Conservation (phyloP, 345 rosid genomes). For the Linum lewisii region DNA sequence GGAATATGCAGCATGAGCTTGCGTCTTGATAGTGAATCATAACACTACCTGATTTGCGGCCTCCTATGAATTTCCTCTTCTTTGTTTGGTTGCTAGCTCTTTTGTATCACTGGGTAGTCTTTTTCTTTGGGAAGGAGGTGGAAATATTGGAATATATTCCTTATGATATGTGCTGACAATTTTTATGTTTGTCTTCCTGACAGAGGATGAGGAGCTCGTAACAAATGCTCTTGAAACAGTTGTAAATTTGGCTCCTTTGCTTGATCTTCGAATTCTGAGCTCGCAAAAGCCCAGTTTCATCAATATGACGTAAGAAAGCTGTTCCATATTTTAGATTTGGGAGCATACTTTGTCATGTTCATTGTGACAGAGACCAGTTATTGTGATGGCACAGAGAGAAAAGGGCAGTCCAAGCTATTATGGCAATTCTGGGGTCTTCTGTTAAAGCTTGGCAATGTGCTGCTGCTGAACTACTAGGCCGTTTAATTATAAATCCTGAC, state of each 20-base stretch:
- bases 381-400: slow-evolving; percentile 55
- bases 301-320: slow-evolving; percentile 59
- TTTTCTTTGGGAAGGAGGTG: not conserved
- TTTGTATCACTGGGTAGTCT: not conserved
- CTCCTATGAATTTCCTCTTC: not conserved
- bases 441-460: slow-evolving; percentile 95
- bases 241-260: slow-evolving; percentile 85
- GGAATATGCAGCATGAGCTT: no score
- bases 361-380: slow-evolving; percentile 11
- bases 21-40: not conserved
- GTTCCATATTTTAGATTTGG: slow-evolving; percentile 6
- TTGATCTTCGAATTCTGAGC: slow-evolving; percentile 92
- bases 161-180: not conserved
- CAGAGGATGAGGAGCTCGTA: slow-evolving; percentile 98
- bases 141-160: not conserved
- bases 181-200: slow-evolving; percentile 12
- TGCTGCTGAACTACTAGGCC: slow-evolving; percentile 87
- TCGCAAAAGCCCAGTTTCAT: slow-evolving; percentile 69
- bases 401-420: slow-evolving; percentile 81
- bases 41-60: not conserved
- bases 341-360: slow-evolving; percentile 9
- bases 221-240: slow-evolving; percentile 88
- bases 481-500: slow-evolving; percentile 92
- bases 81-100: not conserved
- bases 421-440: slow-evolving; percentile 69